Evolutionary conservation across 108 stramenopile genomes (phyloP), one percentile per base, ranked within the genome.

Genomic region (Cyclotella sp.): DNA sequence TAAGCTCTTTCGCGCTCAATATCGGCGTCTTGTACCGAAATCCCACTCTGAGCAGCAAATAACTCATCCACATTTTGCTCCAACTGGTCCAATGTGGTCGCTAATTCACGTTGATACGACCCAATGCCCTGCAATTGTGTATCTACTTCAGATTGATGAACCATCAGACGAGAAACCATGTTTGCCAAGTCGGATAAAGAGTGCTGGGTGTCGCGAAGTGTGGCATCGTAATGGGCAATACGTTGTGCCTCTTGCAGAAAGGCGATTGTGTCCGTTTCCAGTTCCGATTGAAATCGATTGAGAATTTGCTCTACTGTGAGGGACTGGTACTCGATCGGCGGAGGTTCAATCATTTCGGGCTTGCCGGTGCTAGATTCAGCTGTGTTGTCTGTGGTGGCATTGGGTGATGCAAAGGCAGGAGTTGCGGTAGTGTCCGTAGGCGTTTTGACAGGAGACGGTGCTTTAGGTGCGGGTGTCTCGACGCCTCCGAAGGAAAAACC

Each of bases 291-390:
- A 70, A 91, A 92, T 11, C 79, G 73, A 69, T 94, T 94, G 67
- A 94, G 29, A 34, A 91, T 92, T 84, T 94, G 87, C 81, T 94
- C 91, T n/a, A 94, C 85, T 42, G 93, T 89, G 19, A 92, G 68
- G 15, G 91, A 85, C 70, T 94, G 93, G 65, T 94, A 93, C 66
- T 91, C 90, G 45, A 93, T 53, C 0, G 85, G 72, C 8, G 88
- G 84, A 19, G 89, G 89, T 75, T 87, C 88, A 21, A 80, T 76
- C 55, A 73, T 59, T 60, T 73, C 61, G 58, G 78, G 45, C 19
- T 64, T 73, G 46, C 29, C 40, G 29, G 51, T 52, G 59, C 59
- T 41, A 46, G 75, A 18, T 34, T 51, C 44, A 27, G 64, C 13
- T 11, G 72, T 45, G 26, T 22, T 70, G 39, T 70, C 70, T 18